Percentiles rank a stretch among this genome's conserved stretches.
Conservation (phyloP, 192 early-diverging fungal species). For the Backusella parvicylindrica region DNA sequence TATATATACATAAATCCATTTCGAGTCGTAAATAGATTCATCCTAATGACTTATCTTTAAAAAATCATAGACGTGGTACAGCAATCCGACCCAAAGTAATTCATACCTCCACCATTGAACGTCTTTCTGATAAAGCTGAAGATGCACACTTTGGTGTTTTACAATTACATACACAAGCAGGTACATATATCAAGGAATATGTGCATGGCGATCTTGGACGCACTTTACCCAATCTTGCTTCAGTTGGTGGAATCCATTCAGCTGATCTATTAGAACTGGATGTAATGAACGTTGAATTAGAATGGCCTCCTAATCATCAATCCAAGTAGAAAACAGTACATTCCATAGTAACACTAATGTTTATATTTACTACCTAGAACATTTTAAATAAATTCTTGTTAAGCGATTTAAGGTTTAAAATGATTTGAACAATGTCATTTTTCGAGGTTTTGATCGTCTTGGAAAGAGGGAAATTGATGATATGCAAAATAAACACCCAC, state of each 20-base stretch:
- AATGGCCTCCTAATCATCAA: background rate
- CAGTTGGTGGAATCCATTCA: constrained; percentile 48
- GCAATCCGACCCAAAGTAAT: constrained; percentile 20
- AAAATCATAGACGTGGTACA: background rate
- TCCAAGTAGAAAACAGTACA: too few species aligned
- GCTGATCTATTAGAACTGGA: constrained; percentile 82
- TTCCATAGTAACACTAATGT: too few species aligned
- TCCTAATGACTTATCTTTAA: background rate
- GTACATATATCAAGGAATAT: constrained; percentile 95
- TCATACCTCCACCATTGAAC: constrained; percentile 4
- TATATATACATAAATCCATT: background rate
- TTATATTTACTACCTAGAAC: too few species aligned
- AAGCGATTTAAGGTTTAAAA: too few species aligned
- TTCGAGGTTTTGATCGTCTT: too few species aligned
- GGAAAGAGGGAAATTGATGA: too few species aligned
- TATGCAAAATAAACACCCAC: too few species aligned
- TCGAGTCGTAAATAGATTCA: too few species aligned
- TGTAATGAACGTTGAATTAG: constrained; percentile 80
- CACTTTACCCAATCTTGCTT: constrained; percentile 71
- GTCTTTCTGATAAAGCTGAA: background rate
- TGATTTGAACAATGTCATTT: too few species aligned
- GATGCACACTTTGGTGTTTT: constrained; percentile 52
- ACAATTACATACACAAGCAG: constrained; percentile 78
- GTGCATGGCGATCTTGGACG: constrained; percentile 90
- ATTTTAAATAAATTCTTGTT: too few species aligned